phyloP scores from a whole-genome alignment of 192 early-diverging fungal genomes.

The Borealophlyctis nickersoniae region DNA sequence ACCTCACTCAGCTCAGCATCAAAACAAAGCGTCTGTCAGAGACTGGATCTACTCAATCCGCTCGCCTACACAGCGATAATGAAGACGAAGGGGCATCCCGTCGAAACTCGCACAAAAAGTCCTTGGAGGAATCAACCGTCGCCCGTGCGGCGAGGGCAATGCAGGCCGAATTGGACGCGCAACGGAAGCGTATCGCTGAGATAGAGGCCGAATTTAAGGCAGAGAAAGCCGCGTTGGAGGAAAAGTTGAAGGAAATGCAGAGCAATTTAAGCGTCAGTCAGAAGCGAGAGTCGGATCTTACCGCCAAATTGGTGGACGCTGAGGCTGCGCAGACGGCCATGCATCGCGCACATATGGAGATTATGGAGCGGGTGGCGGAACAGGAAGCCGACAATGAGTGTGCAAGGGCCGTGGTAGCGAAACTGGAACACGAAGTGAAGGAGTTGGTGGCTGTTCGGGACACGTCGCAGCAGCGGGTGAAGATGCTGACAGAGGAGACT shows the following conservation, averaged over 20 bases:
- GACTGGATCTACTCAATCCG: constrained; percentile 1
- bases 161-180: neutral
- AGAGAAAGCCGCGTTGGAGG: constrained; percentile 12
- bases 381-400: constrained; percentile 12
- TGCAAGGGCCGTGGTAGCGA: constrained; percentile 3
- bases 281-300: neutral
- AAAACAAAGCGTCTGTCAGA: constrained; percentile 40
- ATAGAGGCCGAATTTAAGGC: neutral
- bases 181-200: neutral
- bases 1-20: constrained; percentile 25
- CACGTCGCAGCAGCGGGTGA: neutral
- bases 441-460: neutral
- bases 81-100: constrained; percentile 20
- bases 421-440: constrained; percentile 6
- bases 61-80: constrained; percentile 22
- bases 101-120: neutral
- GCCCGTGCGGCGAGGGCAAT: neutral
- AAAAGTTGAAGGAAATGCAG: constrained; percentile 13
- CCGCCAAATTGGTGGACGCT: neutral
- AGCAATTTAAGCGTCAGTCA: neutral
- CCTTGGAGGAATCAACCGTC: neutral
- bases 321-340: neutral
- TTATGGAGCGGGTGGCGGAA: constrained; percentile 1
- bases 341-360: constrained; percentile 15
- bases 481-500: constrained; percentile 11